Evolutionary conservation across 1,284 basidiomycete species (phyloP), one percentile per base, ranked within the genome.

Genomic region (Marasmius tenuissimus): DNA sequence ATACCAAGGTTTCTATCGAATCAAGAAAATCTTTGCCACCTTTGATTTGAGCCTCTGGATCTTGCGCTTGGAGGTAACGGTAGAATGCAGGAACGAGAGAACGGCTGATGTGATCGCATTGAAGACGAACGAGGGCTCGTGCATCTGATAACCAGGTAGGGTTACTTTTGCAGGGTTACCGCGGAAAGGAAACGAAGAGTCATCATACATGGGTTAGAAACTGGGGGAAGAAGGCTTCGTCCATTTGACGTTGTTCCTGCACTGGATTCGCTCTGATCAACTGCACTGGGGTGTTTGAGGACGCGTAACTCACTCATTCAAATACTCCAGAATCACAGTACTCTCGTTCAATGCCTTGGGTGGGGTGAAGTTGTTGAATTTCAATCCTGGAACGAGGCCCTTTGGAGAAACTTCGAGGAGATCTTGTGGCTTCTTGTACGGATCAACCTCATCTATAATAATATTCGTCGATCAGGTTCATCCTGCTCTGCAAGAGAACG

Each of bases 341-440:
- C 86, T 89, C 70, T 92, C 89, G 66, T 89, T 88, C 12, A 90
- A 70, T 0, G 83, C 79, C 53, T 82, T 76, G 0, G 87, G 82
- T 1, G 86, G 85, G 45, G 68, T 69, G 60, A 78, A 82, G 4
- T 73, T 70, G 64, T 85, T 77, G 58, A 93, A 74, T 68, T 81
- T 83, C 40, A 93, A 70, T 0, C 83, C 91, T 0, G 92, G 91
- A 0, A 94, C 91, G 1, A 93, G 80, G 0, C 92, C 91, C 70
- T 91, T 92, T 0, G 91, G 89, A 20, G 90, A 92, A 16, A 92
- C 80, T 57, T 91, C 86, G 11, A 94, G 76, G n/a, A 94, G 80
- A 39, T 90, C 89, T 57, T 84, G 74, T 0, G 92, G 90, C 69
- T 93, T 94, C 75, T 86, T 85, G 78, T 93, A 93, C 1, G 91